Base-by-base conservation (phyloP, 306 rosid genomes). In the Neltuma alba region DNA sequence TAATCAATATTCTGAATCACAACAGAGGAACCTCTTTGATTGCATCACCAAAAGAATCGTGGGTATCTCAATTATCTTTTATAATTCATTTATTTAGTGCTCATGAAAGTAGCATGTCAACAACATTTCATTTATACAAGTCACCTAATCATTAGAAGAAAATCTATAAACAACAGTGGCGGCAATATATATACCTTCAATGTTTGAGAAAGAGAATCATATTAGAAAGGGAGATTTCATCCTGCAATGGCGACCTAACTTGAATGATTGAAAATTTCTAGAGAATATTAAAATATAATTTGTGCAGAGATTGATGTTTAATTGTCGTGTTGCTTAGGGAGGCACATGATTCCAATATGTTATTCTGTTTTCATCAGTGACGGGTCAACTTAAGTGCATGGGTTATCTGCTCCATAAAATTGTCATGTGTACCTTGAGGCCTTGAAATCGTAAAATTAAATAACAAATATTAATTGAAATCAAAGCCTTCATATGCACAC, bases 331-430 rank as follows among this genome's bases (percentile, higher is more conserved):
- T 58, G 34, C 27, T 58, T 25, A 28, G 37, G n/a, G 20, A 27
- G 37, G 66, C 66, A 60, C 9, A 48, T 16, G 61, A 75, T 78
- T 45, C 27, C 23, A 44, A 45, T 5, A 31, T 28, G 10, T 7
- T 64, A 34, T 64, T 34, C 20, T 21, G 5, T 37, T 64, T n/a
- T 73, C 58, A 74, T n/a, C 10, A n/a, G 27, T n/a, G 84, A 16
- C 36, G 76, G 52, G 83, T 85, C 86, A 78, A 86, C 38, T 2
- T 52, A 16, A 11, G 57, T 47, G n/a, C n/a, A n/a, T n/a, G 44
- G 73, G 86, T 83, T 76, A 83, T 79, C 76, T 41, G 89, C 91
- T 83, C 89, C 75, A 89, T 85, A 87, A 80, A 78, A 13, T 20
- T 67, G n/a, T 62, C 50, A 60, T 38, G 60, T 6, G 13, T 40